These are phyloP conservation scores for Notholithocarpus densiflorus DNA, from an alignment of 306 rosid species.

Conservation along the genomic window DNA sequence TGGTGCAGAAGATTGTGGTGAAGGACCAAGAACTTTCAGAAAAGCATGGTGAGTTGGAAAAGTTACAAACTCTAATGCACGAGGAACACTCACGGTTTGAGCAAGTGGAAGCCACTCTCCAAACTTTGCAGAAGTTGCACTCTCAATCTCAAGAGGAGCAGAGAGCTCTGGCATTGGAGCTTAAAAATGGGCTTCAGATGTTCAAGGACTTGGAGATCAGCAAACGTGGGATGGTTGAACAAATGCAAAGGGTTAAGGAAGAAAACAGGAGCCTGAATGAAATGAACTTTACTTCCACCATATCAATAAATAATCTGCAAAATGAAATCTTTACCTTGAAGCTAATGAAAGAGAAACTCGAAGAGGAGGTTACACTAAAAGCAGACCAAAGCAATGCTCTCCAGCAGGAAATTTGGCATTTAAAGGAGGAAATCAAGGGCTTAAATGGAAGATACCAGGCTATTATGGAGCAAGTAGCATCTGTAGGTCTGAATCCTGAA, in stretches of 20 bases:
- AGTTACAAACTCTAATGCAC: conserved; percentile 63
- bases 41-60: conserved; percentile 65
- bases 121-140: conserved; percentile 63
- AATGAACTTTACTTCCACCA: conserved; percentile 47
- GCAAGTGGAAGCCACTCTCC: conserved; percentile 76
- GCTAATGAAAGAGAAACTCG: conserved; percentile 85
- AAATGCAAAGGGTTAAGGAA: conserved; percentile 55
- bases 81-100: conserved; percentile 70
- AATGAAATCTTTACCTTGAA: conserved; percentile 68
- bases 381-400: conserved; percentile 65
- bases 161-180: conserved; percentile 76
- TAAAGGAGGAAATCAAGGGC: conserved; percentile 67
- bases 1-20: conserved; percentile 60
- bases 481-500: conserved; percentile 71
- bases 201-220: conserved; percentile 69
- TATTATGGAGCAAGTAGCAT: conserved; percentile 60
- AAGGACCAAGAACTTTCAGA: conserved; percentile 78
- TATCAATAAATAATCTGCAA: conserved; percentile 54
- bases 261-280: conserved; percentile 71
- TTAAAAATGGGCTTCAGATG: conserved; percentile 71
- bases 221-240: conserved; percentile 67
- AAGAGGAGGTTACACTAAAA: conserved; percentile 52
- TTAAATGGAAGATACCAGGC: conserved; percentile 61
- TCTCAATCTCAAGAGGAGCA: conserved; percentile 85
- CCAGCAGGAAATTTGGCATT: conserved; percentile 50